Evolutionary conservation across 2,329 filamentous ascomycete species (phyloP).

Genomic region (Albophoma yamanashiensis): DNA sequence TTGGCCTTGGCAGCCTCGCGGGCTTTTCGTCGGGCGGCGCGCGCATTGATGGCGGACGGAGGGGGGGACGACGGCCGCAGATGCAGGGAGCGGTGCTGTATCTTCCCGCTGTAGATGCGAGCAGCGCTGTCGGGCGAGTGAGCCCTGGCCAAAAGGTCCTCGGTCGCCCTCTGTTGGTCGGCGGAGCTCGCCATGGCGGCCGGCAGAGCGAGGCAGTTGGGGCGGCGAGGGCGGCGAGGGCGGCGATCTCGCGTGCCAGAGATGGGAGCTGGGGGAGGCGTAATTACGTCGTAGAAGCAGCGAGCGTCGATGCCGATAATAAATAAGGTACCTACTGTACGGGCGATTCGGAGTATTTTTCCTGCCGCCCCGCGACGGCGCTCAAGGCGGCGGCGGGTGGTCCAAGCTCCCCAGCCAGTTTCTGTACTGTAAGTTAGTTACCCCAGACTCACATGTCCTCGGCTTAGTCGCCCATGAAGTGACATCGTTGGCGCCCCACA

Average conservation of each 20-base stretch:
- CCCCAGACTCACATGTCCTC: not conserved
- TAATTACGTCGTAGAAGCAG: too few relatives aligned
- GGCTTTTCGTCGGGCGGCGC: conserved; percentile 43
- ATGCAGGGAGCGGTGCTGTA: conserved; percentile 71
- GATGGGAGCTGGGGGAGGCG: not conserved
- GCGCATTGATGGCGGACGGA: conserved; percentile 40
- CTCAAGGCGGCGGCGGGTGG: not conserved
- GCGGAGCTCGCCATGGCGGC: conserved; percentile 20
- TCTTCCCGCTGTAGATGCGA: conserved; percentile 70
- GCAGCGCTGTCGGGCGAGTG: conserved; percentile 63
- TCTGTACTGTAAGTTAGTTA: not conserved
- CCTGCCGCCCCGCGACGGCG: not conserved
- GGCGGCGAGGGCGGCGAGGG: not conserved
- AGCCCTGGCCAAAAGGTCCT: conserved; percentile 62
- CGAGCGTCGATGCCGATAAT: not conserved
- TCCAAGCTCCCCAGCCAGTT: not conserved
- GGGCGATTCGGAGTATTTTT: not conserved
- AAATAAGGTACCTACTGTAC: too few relatives aligned
- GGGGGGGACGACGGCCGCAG: conserved; percentile 66
- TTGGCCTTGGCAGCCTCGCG: conserved; percentile 34
- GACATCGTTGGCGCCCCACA: not conserved
- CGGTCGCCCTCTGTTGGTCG: conserved; percentile 32
- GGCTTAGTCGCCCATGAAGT: not conserved
- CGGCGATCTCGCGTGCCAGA: not conserved
- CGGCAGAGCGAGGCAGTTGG: not conserved